Conservation (phyloP, 139 green algal species). For the Pleodorina starrii region DNA sequence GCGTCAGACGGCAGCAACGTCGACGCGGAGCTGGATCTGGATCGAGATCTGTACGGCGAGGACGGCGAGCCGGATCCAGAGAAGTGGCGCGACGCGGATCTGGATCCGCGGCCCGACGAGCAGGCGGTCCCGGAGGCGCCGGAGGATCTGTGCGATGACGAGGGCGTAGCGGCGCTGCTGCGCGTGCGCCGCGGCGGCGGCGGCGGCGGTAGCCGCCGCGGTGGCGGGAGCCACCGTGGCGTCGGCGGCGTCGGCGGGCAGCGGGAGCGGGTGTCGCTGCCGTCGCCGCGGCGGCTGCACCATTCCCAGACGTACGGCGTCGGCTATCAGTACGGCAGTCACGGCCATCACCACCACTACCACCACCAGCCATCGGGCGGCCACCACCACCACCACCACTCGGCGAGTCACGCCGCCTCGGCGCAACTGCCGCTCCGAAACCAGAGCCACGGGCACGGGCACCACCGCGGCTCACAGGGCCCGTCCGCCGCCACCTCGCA, state of each 20-base stretch:
- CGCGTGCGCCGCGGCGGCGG: not conserved
- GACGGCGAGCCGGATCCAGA: slow-evolving; percentile 33
- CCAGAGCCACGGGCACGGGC: not conserved
- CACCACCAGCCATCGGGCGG: not conserved
- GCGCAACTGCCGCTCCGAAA: not conserved
- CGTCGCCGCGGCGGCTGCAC: not conserved
- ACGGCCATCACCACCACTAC: slow-evolving; percentile 6
- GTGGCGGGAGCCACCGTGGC: not conserved
- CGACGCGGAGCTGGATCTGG: not conserved
- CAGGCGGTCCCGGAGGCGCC: slow-evolving; percentile 23
- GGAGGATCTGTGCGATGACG: not conserved
- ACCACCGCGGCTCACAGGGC: not conserved
- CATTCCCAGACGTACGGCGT: not conserved
- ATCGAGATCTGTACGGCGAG: slow-evolving; percentile 12
- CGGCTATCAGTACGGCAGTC: no score
- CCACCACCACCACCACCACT: not conserved
- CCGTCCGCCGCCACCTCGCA: not conserved
- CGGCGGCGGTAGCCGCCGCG: not conserved
- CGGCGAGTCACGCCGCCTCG: not conserved
- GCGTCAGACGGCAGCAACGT: not conserved
- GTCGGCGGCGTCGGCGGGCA: not conserved
- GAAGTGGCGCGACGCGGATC: slow-evolving; percentile 34
- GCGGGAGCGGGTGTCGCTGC: no score
- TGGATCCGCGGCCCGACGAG: slow-evolving; percentile 23
- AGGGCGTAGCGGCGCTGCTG: no score